Evolutionary conservation across 306 rosid species (phyloP), one percentile per base, ranked within the genome.

Genomic region (Fragaria iinumae): DNA sequence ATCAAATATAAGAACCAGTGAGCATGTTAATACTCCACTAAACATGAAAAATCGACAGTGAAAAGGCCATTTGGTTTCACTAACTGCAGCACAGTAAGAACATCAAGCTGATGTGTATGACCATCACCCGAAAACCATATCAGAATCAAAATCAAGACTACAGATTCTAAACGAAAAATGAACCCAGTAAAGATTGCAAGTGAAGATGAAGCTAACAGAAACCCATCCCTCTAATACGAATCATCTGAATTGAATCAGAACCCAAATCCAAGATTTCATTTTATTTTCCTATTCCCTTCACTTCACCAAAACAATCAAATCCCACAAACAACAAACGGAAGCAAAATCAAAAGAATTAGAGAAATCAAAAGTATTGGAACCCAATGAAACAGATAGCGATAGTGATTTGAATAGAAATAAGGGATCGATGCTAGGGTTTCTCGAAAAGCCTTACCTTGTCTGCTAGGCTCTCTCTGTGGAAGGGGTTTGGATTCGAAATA

Each of bases 181-280:
- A 59, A 25, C 9, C 34, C 67, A 25, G 38, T 23, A 57, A 25
- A 27, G 13, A 11, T 60, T 60, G 67, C 38, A 27, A 27, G 39
- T 13, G 67, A 62, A 27, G n/a, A 29, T 29, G 41, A 62, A 14
- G 67, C 8, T 18, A 21, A 44, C 13, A 11, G 4, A 48, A 48
- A 48, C 52, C 8, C 17, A 63, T 63, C 29, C 4, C 17, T 36
- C 23, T 10, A 17, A 6, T 1, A 47, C 11, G 44, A 73, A 80
- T 41, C 45, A 29, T 12, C 20, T 17, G 4, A n/a, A 79, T 52
- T 4, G 4, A 70, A 0, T 50, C 11, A 39, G 60, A 81, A 47
- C 41, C 50, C 71, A 38, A 14, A 7, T 75, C 69, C 21, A 79
- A 77, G 83, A 75, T 41, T 16, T 6, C 17, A 63, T 44, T 44